Percentiles rank a stretch among this genome's conserved stretches.
These are phyloP conservation scores for Fusarium verticillioides DNA, from an alignment of 2,329 filamentous ascomycete genomes.

Conservation along the genomic window DNA sequence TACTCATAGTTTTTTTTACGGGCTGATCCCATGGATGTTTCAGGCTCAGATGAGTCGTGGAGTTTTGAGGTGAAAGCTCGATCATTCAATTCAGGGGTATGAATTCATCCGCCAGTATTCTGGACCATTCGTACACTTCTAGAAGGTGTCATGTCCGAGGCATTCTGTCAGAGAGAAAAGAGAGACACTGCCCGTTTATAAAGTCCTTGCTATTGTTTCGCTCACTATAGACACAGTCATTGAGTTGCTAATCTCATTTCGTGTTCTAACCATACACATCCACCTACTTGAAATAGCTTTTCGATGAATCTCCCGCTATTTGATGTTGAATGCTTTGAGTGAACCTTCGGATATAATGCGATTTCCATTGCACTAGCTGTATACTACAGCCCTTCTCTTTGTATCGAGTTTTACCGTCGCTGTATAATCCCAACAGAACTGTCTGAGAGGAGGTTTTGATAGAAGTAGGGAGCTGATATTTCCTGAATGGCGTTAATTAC, in stretches of 20 bases:
- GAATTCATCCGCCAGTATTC: neutral
- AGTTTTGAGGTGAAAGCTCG: neutral
- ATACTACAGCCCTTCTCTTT: neutral
- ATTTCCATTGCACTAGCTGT: neutral
- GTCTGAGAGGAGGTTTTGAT: neutral
- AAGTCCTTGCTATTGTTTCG: neutral
- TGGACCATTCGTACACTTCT: neutral
- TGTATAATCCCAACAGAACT: conserved; percentile 15
- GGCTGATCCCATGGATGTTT: too few species aligned
- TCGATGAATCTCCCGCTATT: neutral
- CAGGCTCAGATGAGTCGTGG: neutral
- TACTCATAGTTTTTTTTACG: too few species aligned
- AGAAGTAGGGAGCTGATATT: neutral
- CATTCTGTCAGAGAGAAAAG: neutral
- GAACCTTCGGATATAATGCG: neutral
- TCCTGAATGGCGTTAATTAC: neutral
- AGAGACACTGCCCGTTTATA: too few species aligned
- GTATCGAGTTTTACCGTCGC: neutral
- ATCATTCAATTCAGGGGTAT: neutral
- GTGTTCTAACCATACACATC: neutral
- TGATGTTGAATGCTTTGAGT: neutral
- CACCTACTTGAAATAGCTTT: neutral
- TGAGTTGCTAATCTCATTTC: neutral
- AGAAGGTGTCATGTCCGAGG: neutral
- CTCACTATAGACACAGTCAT: neutral